phyloP scores from a whole-genome alignment of 2,329 filamentous ascomycete genomes.

The Hypoxylon sp. region DNA sequence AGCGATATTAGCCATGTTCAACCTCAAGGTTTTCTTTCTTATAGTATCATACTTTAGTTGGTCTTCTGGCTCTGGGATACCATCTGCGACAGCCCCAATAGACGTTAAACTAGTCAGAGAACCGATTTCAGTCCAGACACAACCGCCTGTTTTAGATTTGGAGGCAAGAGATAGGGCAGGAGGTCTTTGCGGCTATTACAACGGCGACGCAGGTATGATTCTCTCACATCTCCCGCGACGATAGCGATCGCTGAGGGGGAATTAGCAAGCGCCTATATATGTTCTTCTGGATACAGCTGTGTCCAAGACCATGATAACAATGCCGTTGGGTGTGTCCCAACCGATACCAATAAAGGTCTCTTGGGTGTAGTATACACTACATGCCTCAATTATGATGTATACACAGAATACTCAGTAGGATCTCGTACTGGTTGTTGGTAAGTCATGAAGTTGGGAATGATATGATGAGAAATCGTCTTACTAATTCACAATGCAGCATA shows the following conservation, averaged over 20 bases:
- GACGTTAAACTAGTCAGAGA: too few relatives aligned
- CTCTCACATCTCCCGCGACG: not conserved
- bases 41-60: not conserved
- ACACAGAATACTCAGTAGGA: slow-evolving; percentile 13
- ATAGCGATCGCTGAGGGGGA: not conserved
- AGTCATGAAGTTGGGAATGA: not conserved
- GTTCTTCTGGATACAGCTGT: slow-evolving; percentile 5
- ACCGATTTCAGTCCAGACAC: slow-evolving; percentile 7
- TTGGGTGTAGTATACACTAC: slow-evolving; percentile 6
- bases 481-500: not conserved
- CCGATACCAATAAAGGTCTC: slow-evolving; percentile 5
- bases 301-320: slow-evolving; percentile 8
- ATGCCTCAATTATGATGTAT: slow-evolving; percentile 5
- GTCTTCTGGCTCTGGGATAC: slow-evolving; percentile 3
- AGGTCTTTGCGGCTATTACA: slow-evolving; percentile 22
- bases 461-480: not conserved
- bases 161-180: slow-evolving; percentile 19
- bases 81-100: not conserved
- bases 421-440: slow-evolving; percentile 24
- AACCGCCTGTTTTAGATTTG: slow-evolving; percentile 4
- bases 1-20: slow-evolving; percentile 1
- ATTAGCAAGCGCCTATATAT: slow-evolving; percentile 16
- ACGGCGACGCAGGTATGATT: slow-evolving; percentile 30
- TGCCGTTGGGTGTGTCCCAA: slow-evolving; percentile 17
- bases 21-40: not conserved